Conservation (phyloP, 2,329 filamentous ascomycete genomes). For the Colletotrichum falcatum region DNA sequence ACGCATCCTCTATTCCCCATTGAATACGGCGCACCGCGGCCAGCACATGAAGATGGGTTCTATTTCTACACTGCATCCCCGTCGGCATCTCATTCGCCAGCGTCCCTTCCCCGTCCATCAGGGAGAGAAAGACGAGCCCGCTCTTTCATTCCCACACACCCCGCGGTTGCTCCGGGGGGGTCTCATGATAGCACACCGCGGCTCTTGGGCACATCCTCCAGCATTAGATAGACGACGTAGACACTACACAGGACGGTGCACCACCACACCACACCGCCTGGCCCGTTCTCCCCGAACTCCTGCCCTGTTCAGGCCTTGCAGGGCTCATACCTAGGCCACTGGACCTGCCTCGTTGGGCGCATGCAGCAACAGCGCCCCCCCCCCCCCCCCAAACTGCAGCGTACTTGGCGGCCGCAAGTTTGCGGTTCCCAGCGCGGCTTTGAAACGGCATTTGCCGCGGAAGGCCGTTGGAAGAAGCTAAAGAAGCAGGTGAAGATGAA, state of each 20-base stretch:
- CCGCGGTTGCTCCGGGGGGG: not conserved
- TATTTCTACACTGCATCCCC: not conserved
- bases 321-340: not conserved
- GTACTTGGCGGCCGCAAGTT: constrained; percentile 9
- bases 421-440: constrained; percentile 13
- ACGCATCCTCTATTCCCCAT: not conserved
- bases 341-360: constrained; percentile 14
- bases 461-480: not conserved
- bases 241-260: not conserved
- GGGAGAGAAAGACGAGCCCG: constrained; percentile 8
- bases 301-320: constrained; percentile 6
- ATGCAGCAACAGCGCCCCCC: not conserved
- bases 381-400: not conserved
- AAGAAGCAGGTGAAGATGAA: too few species aligned
- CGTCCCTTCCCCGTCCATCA: constrained; percentile 7
- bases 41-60: not conserved
- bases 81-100: constrained; percentile 17
- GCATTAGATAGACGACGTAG: constrained; percentile 16
- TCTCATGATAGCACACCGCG: constrained; percentile 8
- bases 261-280: not conserved
- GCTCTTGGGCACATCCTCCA: constrained; percentile 22
- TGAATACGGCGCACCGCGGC: not conserved
- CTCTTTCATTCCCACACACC: not conserved
- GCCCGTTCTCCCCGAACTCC: not conserved
- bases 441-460: constrained; percentile 21